Conservation (phyloP, 2,329 filamentous ascomycete genomes). For the Calonectria montana region DNA sequence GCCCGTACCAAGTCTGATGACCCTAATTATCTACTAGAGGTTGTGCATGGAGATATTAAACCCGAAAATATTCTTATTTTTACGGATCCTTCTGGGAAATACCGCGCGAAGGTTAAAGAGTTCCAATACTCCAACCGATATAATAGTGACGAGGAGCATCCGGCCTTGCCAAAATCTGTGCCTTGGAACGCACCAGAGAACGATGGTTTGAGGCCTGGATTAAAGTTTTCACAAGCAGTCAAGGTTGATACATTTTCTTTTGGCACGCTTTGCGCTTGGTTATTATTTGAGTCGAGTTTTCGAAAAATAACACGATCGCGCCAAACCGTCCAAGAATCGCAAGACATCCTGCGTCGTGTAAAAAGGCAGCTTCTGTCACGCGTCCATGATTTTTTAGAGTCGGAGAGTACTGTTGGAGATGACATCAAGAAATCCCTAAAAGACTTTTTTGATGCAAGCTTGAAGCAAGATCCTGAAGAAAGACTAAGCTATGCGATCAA, state of each 20-base stretch:
- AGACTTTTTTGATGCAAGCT: neutral
- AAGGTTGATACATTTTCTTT: neutral
- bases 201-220: neutral
- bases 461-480: neutral
- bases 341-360: neutral
- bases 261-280: neutral
- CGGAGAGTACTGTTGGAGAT: neutral
- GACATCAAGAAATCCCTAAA: neutral
- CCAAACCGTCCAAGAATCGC: neutral
- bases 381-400: neutral
- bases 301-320: neutral
- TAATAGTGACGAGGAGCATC: neutral
- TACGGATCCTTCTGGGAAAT: neutral
- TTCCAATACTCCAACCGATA: neutral
- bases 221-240: neutral
- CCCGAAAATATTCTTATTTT: neutral
- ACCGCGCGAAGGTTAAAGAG: neutral
- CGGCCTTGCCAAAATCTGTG: neutral
- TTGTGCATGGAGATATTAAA: neutral
- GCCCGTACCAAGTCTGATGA: rapidly evolving
- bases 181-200: neutral
- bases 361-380: neutral
- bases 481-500: neutral
- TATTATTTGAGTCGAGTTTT: neutral
- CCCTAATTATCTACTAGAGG: neutral